phyloP scores from a whole-genome alignment of 1,284 basidiomycete genomes.

The Fomitopsis betulina region DNA sequence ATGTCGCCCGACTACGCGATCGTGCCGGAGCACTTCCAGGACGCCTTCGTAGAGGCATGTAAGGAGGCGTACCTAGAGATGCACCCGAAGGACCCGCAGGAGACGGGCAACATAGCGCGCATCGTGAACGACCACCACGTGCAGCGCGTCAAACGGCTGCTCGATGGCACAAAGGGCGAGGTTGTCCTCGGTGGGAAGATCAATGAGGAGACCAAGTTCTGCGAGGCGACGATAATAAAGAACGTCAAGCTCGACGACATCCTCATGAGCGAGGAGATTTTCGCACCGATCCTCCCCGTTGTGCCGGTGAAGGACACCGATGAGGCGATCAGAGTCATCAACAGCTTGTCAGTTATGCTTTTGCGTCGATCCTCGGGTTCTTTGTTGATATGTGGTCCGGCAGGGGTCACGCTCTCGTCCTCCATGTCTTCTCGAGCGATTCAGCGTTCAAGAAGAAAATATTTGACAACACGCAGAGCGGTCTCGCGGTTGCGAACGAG shows the following conservation, averaged over 20 bases:
- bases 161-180: conserved; percentile 66
- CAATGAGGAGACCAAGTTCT: conserved; percentile 50
- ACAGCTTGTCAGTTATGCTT: conserved; percentile 38
- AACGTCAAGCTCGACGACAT: conserved; percentile 60
- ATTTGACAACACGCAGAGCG: conserved; percentile 59
- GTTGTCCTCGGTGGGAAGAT: conserved; percentile 66
- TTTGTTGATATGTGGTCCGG: not conserved
- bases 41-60: conserved; percentile 58
- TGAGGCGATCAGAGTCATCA: conserved; percentile 67
- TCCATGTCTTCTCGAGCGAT: conserved; percentile 70
- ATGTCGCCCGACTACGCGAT: conserved; percentile 83
- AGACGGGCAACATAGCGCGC: conserved; percentile 1
- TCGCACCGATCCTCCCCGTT: conserved; percentile 53
- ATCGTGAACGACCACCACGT: conserved; percentile 45
- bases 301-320: conserved; percentile 71
- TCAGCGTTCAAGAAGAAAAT: conserved; percentile 59
- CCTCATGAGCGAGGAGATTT: conserved; percentile 60
- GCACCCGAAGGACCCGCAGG: conserved; percentile 3
- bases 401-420: conserved; percentile 68
- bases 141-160: conserved; percentile 52
- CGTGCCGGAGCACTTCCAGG: conserved; percentile 59
- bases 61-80: conserved; percentile 36
- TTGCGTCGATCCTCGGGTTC: not conserved
- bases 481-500: conserved; percentile 59
- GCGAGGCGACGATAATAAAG: conserved; percentile 63